phyloP scores from a whole-genome alignment of 306 rosid genomes.

The Sophora flavescens region DNA sequence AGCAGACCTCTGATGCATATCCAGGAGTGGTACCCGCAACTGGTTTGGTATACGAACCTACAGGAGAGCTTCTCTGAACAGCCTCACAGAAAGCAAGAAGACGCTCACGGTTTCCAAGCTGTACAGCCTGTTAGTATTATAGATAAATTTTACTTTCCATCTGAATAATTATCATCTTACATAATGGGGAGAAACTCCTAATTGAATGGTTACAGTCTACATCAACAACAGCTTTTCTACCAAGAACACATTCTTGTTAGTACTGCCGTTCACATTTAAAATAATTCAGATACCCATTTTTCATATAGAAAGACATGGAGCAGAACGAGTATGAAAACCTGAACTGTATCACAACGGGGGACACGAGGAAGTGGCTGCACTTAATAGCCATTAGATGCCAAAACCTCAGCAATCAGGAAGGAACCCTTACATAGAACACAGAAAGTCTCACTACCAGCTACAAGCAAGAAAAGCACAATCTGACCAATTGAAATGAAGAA shows the following conservation, averaged over 20 bases:
- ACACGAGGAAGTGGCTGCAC: slow-evolving; percentile 91
- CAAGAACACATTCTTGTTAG: slow-evolving; percentile 23
- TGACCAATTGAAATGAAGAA: slow-evolving; percentile 32
- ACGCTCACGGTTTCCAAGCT: slow-evolving; percentile 78
- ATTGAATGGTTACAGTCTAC: slow-evolving; percentile 14
- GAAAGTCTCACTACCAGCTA: slow-evolving; percentile 37
- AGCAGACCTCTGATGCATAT: slow-evolving; percentile 93
- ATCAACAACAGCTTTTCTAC: slow-evolving; percentile 27
- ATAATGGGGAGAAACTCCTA: slow-evolving; percentile 20
- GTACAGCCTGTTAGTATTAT: slow-evolving; percentile 70
- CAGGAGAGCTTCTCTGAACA: slow-evolving; percentile 94
- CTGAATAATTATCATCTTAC: slow-evolving; percentile 10
- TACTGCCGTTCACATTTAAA: background rate
- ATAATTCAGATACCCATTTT: background rate
- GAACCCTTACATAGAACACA: slow-evolving; percentile 65
- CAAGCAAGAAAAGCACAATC: slow-evolving; percentile 34
- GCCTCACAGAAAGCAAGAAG: slow-evolving; percentile 94
- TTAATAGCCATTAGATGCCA: slow-evolving; percentile 82
- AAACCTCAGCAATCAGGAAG: slow-evolving; percentile 83
- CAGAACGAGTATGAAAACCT: slow-evolving; percentile 58
- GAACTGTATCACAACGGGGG: slow-evolving; percentile 80
- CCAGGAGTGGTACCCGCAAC: slow-evolving; percentile 87
- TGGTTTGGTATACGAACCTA: slow-evolving; percentile 85
- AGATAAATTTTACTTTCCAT: slow-evolving; percentile 5
- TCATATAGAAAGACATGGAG: background rate